phyloP scores from a whole-genome alignment of 495 filamentous ascomycete species.

The Cercophora scortea region DNA sequence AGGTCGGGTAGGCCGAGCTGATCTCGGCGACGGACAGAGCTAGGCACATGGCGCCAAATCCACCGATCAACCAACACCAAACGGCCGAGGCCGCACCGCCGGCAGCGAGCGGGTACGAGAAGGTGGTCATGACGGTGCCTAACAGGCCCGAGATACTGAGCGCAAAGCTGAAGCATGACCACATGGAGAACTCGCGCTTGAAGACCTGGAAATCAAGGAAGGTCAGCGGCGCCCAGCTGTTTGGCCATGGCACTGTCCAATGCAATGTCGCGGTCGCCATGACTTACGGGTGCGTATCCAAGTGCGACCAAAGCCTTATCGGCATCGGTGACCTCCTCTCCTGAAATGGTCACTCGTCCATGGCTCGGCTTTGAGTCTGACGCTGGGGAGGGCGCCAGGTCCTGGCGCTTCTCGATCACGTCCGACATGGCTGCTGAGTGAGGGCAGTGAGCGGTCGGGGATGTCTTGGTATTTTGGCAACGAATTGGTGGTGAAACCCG shows the following conservation, averaged over 20 bases:
- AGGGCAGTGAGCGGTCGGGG: too few relatives aligned
- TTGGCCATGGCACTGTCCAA: background rate
- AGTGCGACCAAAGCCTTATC: slow-evolving; percentile 25
- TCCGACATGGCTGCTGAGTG: too few relatives aligned
- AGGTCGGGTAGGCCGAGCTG: slow-evolving; percentile 50
- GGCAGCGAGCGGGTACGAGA: slow-evolving; percentile 51
- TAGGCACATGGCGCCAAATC: slow-evolving; percentile 54
- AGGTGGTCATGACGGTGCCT: slow-evolving; percentile 52
- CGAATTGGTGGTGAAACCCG: too few relatives aligned
- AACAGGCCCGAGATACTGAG: slow-evolving; percentile 56
- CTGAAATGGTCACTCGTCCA: too few relatives aligned
- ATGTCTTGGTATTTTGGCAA: too few relatives aligned
- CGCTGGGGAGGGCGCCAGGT: too few relatives aligned
- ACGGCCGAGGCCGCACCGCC: slow-evolving; percentile 53
- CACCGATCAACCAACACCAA: slow-evolving; percentile 59
- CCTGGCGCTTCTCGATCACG: too few relatives aligned
- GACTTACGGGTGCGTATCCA: slow-evolving; percentile 24
- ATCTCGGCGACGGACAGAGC: slow-evolving; percentile 51
- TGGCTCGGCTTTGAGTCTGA: too few relatives aligned
- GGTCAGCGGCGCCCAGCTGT: background rate
- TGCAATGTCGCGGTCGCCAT: background rate
- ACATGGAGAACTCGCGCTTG: slow-evolving; percentile 55
- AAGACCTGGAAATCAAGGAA: slow-evolving; percentile 36
- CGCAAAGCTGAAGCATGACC: slow-evolving; percentile 57
- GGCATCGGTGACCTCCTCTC: slow-evolving; percentile 12